phyloP scores from a whole-genome alignment of 192 early-diverging fungal genomes.

The Backusella luteola region DNA sequence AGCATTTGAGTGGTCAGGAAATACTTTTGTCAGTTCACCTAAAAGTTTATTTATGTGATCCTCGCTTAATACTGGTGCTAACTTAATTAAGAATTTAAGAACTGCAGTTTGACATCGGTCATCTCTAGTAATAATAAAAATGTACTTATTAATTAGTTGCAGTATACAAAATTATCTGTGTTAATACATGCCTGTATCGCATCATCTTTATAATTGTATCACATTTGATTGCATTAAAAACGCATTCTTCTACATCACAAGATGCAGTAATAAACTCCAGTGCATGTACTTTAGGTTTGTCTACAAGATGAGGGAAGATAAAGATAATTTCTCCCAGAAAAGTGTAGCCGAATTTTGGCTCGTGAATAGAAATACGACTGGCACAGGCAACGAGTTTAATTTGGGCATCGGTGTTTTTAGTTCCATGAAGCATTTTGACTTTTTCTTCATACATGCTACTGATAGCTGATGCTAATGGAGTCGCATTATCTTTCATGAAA shows the following conservation, averaged over 20 bases:
- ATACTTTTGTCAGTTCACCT: constrained; percentile 42
- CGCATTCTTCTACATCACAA: neutral
- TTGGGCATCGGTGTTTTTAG: neutral
- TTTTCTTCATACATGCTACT: constrained; percentile 5
- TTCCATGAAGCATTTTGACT: neutral
- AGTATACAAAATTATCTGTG: neutral
- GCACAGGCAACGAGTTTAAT: neutral
- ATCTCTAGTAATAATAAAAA: neutral
- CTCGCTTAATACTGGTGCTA: constrained; percentile 38
- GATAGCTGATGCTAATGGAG: neutral
- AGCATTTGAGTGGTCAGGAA: constrained; percentile 46
- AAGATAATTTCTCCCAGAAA: constrained; percentile 5
- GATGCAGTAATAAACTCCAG: neutral
- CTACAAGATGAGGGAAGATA: neutral
- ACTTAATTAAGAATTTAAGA: constrained; percentile 51
- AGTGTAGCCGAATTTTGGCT: neutral
- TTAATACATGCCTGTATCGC: neutral
- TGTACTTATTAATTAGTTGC: neutral
- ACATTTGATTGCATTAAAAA: neutral
- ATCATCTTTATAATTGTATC: neutral
- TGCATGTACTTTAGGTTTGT: neutral
- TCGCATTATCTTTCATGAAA: constrained; percentile 36
- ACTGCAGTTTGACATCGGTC: constrained; percentile 43
- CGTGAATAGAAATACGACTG: neutral
- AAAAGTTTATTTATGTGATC: constrained; percentile 52